Conservation (phyloP, 2,329 filamentous ascomycete genomes). For the Sclerotinia trifoliorum region DNA sequence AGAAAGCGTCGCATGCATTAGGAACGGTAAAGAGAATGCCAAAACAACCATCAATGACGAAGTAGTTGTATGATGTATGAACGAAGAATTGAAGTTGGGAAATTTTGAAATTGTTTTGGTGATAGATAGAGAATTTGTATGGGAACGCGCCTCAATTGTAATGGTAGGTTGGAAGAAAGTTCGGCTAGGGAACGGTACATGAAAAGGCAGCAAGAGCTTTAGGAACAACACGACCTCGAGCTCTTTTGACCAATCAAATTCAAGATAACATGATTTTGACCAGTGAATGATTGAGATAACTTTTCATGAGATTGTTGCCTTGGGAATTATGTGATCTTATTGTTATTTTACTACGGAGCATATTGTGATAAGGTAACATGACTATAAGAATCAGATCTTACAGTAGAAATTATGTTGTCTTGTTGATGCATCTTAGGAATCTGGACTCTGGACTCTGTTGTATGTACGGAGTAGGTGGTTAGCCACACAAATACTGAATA, state of each 20-base stretch:
- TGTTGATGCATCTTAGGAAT: neutral
- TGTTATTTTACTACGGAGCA: neutral
- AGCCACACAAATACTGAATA: too few species aligned
- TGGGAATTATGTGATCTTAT: neutral
- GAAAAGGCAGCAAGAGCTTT: slow-evolving; percentile 3
- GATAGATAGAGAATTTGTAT: slow-evolving; percentile 25
- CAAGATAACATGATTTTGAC: neutral
- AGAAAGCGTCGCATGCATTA: slow-evolving; percentile 35
- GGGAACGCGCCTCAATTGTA: slow-evolving; percentile 16
- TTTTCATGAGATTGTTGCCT: slow-evolving; percentile 21
- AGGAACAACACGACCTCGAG: neutral
- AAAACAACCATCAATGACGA: slow-evolving; percentile 28
- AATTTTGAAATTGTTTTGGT: slow-evolving; percentile 23
- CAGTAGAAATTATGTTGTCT: neutral
- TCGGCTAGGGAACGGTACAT: slow-evolving; percentile 17
- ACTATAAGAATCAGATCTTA: neutral
- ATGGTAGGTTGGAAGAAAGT: slow-evolving; percentile 17
- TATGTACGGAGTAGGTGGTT: too few species aligned
- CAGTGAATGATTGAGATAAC: slow-evolving; percentile 23
- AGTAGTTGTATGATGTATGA: slow-evolving; percentile 10
- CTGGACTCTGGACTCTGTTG: too few species aligned
- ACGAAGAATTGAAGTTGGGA: slow-evolving; percentile 26
- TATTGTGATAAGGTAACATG: neutral
- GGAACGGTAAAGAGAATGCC: slow-evolving; percentile 30
- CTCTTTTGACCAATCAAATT: slow-evolving; percentile 26